Evolutionary conservation across 257 asterid genomes (phyloP), one percentile per base, ranked within the genome.

Genomic region (Lycium barbarum): DNA sequence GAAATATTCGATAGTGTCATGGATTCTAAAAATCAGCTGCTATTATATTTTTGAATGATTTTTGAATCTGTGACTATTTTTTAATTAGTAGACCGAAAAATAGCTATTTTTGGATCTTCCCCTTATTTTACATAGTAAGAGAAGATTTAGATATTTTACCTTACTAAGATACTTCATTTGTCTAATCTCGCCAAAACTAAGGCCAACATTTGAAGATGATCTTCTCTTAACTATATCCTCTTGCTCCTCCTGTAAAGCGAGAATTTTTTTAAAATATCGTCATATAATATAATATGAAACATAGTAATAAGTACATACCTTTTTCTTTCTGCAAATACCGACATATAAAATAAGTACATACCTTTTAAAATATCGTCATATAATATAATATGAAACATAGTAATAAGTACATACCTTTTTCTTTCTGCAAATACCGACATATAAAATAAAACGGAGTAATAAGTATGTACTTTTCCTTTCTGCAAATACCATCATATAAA

Each of bases 121-220:
- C 1, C 1, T 26, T 26, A 26, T 26, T 26, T 26, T 26, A 26
- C 33, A 26, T 26, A 26, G 33, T 26, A 26, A 26, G 33, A 26
- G 33, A 26, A 26, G 33, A 26, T 18, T 57, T 5, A 57, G 9
- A 58, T 49, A 49, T 58, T 54, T 49, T 72, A 72, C 88, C 83
- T 85, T 82, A 40, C 57, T 72, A 1, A 85, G 83, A 35, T 18
- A 82, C 12, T 74, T 82, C 85, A 85, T 85, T n/a, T 85, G 85
- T 3, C 20, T 81, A 49, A 82, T 61, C n/a, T 85, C 88, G 1
- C 26, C 71, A 54, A 58, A 79, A 22, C 1, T 72, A 14, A 82
- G 68, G 33, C 79, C 85, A 22, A 0, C 17, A 15, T 72, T 33
- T 51, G 68, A 9, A 45, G 61, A 72, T 62, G 58, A 4, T 72